A percentile compares a stretch with the other conserved stretches of the same genome.
Conservation (phyloP, 495 filamentous ascomycete species). For the Platismatia glauca region DNA sequence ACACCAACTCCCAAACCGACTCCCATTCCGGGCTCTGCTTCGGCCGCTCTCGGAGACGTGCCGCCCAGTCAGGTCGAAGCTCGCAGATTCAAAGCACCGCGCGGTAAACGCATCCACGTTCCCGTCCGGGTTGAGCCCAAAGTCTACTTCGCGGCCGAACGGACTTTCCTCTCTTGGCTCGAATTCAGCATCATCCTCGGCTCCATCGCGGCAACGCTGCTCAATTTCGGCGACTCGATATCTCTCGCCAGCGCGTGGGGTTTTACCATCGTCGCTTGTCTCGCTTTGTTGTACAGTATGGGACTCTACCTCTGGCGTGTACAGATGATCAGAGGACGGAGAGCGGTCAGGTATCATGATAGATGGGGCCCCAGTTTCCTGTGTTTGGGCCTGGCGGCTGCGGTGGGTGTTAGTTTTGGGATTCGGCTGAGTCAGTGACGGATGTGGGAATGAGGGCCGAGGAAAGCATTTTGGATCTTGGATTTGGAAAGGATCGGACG, state of each 20-base stretch:
- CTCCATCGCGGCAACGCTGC: slow-evolving; percentile 79
- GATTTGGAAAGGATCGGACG: neutral
- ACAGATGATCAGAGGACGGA: slow-evolving; percentile 67
- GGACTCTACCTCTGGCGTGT: slow-evolving; percentile 82
- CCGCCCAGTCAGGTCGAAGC: slow-evolving; percentile 41
- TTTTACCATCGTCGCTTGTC: slow-evolving; percentile 73
- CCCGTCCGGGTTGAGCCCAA: slow-evolving; percentile 95
- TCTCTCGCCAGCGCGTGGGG: slow-evolving; percentile 59
- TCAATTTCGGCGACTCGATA: slow-evolving; percentile 68
- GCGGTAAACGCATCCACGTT: slow-evolving; percentile 70
- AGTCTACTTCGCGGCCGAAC: slow-evolving; percentile 91
- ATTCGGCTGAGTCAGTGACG: neutral
- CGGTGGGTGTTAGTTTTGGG: slow-evolving; percentile 70
- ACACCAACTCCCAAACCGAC: slow-evolving; percentile 55
- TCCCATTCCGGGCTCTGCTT: slow-evolving; percentile 46
- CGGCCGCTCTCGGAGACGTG: slow-evolving; percentile 12
- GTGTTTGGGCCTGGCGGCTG: slow-evolving; percentile 60
- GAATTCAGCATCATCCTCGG: slow-evolving; percentile 93
- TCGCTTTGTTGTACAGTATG: slow-evolving; percentile 68
- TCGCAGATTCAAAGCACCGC: slow-evolving; percentile 73
- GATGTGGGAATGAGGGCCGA: neutral
- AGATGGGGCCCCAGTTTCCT: slow-evolving; percentile 75
- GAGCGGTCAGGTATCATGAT: slow-evolving; percentile 84
- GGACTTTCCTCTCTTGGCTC: slow-evolving; percentile 95
- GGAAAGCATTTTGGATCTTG: neutral